Base-by-base conservation (phyloP, 73 alveolate species). In the Paramecium octaurelia region DNA sequence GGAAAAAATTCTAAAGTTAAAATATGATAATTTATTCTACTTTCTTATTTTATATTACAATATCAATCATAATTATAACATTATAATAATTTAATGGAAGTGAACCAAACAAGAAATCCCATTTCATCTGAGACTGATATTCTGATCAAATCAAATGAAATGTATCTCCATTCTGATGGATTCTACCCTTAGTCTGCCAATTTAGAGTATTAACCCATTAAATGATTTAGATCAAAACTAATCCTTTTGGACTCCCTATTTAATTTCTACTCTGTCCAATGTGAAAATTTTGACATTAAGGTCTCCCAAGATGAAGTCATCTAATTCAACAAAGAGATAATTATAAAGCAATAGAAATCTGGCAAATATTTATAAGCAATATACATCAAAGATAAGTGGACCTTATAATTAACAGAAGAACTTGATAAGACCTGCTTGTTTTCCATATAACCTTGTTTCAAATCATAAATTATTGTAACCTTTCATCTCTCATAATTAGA, bases 1-100 rank as follows among this genome's bases (percentile, higher is more conserved):
- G 87, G 87, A 73, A 73, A 73, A 73, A 20, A 40, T 40, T 36
- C 57, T 40, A 73, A 73, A 73, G 87, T 73, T 6, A 73, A 40
- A 23, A 34, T 73, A 29, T 73, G 87, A 73, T 73, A 54, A 54
- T 18, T 54, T n/a, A 54, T 54, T 54, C 69, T 54, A 54, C 69
- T 54, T 54, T 54, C 69, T 54, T 54, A n/a, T 5, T 54, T 54
- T 54, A 54, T 54, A 54, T 54, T 54, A 18, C 34, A 0, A 54
- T 18, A 54, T 18, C 11, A 54, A 16, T 48, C 59, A 48, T 48
- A 48, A 12, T 48, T 48, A 54, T 18, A 54, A 54, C 1, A 48
- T 48, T n/a, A 48, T 48, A 48, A 16, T 48, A 2, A 48, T 48
- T 54, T 18, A 54, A 54, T 54, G 48, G 48, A 40, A 40, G 48